These are phyloP conservation scores for Posidonia australis DNA, from an alignment of 106 monocot species.

Conservation along the genomic window DNA sequence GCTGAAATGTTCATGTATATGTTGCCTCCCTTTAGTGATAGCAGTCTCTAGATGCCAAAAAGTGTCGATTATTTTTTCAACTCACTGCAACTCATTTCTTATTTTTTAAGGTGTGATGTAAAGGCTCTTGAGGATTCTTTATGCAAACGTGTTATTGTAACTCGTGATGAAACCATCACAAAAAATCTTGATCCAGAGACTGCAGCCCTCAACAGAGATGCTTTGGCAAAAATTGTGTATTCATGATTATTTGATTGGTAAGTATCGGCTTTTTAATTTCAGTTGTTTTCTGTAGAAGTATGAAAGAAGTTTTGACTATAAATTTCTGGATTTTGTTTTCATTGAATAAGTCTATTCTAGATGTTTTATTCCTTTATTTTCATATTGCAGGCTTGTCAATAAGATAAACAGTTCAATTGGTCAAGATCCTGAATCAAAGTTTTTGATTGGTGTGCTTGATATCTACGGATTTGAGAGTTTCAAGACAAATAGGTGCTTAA, in stretches of 20 bases:
- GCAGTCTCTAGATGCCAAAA: not conserved
- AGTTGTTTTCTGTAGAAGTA: not conserved
- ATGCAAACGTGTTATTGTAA: slow-evolving; percentile 70
- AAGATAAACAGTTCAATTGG: slow-evolving; percentile 76
- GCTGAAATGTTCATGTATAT: slow-evolving; percentile 76
- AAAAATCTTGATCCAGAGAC: slow-evolving; percentile 49
- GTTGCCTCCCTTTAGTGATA: slow-evolving; percentile 23
- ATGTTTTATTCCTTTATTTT: slow-evolving; percentile 1
- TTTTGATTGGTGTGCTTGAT: slow-evolving; percentile 71
- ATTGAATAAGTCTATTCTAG: too few species aligned
- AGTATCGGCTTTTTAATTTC: slow-evolving; percentile 2
- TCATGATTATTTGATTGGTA: slow-evolving; percentile 77
- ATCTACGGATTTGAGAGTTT: slow-evolving; percentile 90
- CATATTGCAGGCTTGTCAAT: slow-evolving; percentile 56
- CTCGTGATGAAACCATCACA: slow-evolving; percentile 67
- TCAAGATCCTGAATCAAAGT: slow-evolving; percentile 66
- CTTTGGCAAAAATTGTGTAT: slow-evolving; percentile 75
- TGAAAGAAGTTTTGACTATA: too few species aligned
- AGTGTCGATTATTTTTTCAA: not conserved
- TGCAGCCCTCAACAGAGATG: slow-evolving; percentile 62
- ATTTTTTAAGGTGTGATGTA: slow-evolving; percentile 41
- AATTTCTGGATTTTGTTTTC: too few species aligned
- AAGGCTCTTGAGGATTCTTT: slow-evolving; percentile 57
- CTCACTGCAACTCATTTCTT: slow-evolving; percentile 24
- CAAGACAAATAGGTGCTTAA: slow-evolving; percentile 84